Evolutionary conservation across 306 rosid genomes (phyloP).

Genomic region (Cucurbita maxima): DNA sequence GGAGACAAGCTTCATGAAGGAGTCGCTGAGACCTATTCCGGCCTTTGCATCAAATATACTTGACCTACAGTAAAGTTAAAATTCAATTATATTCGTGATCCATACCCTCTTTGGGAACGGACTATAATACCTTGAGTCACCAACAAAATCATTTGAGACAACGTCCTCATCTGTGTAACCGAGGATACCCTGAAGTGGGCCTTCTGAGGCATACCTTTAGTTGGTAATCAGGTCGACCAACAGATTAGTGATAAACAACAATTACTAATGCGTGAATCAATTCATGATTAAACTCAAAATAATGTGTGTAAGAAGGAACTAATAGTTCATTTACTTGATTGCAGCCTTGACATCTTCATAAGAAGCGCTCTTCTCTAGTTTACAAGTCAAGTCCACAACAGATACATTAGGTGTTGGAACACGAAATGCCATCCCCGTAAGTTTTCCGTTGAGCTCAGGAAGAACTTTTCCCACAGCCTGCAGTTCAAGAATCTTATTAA

Average conservation of each 20-base stretch:
- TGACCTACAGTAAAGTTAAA: constrained; percentile 31
- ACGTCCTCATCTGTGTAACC: constrained; percentile 96
- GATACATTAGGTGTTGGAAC: constrained; percentile 94
- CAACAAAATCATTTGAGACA: constrained; percentile 86
- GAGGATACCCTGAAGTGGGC: constrained; percentile 70
- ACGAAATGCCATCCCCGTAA: constrained; percentile 97
- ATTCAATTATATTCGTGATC: background rate
- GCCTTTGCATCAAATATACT: constrained; percentile 94
- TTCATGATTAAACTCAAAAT: background rate
- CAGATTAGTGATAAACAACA: background rate
- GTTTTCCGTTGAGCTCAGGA: constrained; percentile 92
- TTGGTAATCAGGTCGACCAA: background rate
- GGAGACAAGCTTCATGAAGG: constrained; percentile 67
- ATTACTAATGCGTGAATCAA: background rate
- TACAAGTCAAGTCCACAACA: constrained; percentile 88
- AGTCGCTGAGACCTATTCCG: constrained; percentile 68
- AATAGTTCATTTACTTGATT: constrained; percentile 34
- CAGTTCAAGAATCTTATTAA: background rate
- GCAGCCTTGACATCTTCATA: constrained; percentile 89
- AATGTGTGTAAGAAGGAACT: background rate
- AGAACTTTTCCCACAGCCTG: constrained; percentile 98
- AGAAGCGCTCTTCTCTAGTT: constrained; percentile 69
- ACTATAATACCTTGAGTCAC: constrained; percentile 59
- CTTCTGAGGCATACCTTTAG: constrained; percentile 75
- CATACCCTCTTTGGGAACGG: background rate